Conservation (phyloP, 164 flowering plant genomes). For the Houttuynia cordata region DNA sequence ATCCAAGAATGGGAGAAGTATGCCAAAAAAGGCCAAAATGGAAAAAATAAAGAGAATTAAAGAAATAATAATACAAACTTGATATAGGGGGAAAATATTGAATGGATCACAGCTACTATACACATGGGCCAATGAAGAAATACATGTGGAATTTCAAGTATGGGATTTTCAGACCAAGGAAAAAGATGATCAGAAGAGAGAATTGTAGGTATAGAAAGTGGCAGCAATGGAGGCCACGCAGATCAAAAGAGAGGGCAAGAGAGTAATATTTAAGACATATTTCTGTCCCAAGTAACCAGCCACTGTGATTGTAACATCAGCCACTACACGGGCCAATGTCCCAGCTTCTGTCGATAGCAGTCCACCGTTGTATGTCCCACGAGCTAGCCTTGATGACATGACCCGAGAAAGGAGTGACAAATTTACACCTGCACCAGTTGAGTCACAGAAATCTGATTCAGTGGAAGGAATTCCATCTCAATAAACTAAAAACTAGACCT, state of each 20-base stretch:
- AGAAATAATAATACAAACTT: no score
- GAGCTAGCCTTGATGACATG: conserved; percentile 84
- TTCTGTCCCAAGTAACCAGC: conserved; percentile 61
- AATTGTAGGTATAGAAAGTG: conserved; percentile 61
- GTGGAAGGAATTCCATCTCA: no score
- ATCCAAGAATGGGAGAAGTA: no score
- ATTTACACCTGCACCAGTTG: conserved; percentile 44
- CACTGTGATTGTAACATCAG: conserved; percentile 76
- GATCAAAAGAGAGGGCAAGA: conserved; percentile 59
- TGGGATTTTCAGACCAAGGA: neutral
- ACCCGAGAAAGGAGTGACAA: conserved; percentile 69
- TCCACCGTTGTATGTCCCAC: conserved; percentile 87
- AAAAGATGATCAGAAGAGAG: conserved; percentile 37
- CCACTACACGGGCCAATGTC: conserved; percentile 79
- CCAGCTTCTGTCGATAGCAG: conserved; percentile 93
- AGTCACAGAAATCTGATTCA: no score
- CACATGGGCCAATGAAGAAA: no score
- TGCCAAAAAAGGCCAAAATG: no score
- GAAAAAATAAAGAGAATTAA: no score
- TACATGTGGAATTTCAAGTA: no score
- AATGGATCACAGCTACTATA: no score
- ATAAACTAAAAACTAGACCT: no score
- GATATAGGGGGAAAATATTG: no score
- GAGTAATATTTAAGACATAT: conserved; percentile 56
- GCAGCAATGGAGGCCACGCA: conserved; percentile 49